A percentile compares a stretch with the other conserved stretches of the same genome.
phyloP scores from a whole-genome alignment of 2,329 filamentous ascomycete genomes.

The Diaporthe citriasiana region DNA sequence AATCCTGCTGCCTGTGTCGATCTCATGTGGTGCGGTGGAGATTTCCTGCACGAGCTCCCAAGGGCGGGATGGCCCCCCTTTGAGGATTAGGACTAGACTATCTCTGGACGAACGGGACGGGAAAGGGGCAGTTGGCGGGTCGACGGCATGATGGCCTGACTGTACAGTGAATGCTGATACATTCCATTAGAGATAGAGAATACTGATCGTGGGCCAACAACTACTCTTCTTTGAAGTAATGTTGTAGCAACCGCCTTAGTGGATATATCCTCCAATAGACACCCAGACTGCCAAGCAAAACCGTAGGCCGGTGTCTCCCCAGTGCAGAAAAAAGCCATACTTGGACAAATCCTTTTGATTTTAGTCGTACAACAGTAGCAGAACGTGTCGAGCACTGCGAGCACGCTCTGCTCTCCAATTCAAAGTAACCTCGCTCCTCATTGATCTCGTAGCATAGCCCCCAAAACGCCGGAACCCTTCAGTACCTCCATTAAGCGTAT shows the following conservation, averaged over 20 bases:
- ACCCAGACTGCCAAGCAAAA: not conserved
- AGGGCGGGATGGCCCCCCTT: not conserved
- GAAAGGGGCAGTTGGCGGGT: not conserved
- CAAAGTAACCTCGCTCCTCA: not conserved
- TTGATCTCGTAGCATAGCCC: slow-evolving; percentile 1
- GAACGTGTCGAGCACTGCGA: slow-evolving; percentile 13
- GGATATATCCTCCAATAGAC: slow-evolving; percentile 18
- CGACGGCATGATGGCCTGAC: not conserved
- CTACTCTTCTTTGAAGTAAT: not conserved
- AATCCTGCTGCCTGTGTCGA: slow-evolving; percentile 35
- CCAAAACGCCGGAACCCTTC: not conserved
- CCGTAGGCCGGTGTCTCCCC: not conserved
- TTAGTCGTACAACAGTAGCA: not conserved
- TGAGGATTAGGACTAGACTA: not conserved
- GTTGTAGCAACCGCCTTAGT: not conserved
- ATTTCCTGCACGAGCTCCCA: not conserved
- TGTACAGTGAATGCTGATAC: not conserved
- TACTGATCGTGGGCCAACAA: not conserved
- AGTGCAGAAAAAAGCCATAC: not conserved
- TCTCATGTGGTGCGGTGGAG: slow-evolving; percentile 16
- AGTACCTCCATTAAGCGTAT: slow-evolving; percentile 39
- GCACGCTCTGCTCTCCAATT: not conserved
- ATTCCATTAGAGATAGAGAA: slow-evolving; percentile 25
- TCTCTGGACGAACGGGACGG: not conserved
- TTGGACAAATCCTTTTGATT: not conserved